Evolutionary conservation across 176 grass and related monocot species (phyloP).

Genomic region (Ensete ventricosum): DNA sequence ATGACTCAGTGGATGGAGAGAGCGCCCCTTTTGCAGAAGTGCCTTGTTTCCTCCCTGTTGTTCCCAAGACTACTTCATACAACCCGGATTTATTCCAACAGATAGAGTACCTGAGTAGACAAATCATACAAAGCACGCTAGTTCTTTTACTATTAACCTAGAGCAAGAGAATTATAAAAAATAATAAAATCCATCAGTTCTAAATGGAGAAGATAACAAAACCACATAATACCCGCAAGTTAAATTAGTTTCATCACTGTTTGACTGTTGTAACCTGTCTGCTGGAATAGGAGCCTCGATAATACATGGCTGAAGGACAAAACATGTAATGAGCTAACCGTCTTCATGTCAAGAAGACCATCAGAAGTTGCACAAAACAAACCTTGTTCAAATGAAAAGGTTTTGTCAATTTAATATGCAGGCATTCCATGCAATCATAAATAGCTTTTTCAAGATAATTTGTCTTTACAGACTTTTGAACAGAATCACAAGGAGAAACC

Average conservation of each 20-base stretch:
- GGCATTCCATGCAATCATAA: conserved; percentile 29
- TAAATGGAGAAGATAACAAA: conserved; percentile 27
- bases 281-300: conserved; percentile 48
- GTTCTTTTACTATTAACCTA: background rate
- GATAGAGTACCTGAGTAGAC: conserved; percentile 58
- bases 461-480: conserved; percentile 34
- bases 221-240: conserved; percentile 79
- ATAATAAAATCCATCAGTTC: background rate
- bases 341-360: background rate
- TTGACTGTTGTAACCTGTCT: conserved; percentile 53
- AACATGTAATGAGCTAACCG: conserved; percentile 13
- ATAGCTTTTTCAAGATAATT: conserved; percentile 34
- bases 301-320: conserved; percentile 40
- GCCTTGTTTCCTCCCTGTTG: conserved; percentile 91
- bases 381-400: conserved; percentile 40
- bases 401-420: conserved; percentile 9
- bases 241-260: conserved; percentile 39
- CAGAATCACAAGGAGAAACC: conserved; percentile 28
- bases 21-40: conserved; percentile 55
- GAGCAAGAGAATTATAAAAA: background rate
- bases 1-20: conserved; percentile 57
- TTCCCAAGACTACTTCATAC: conserved; percentile 75
- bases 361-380: conserved; percentile 17
- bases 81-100: conserved; percentile 80
- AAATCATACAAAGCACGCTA: background rate